These are phyloP conservation scores for Cornus florida DNA, from an alignment of 148 eudicot species.

Conservation along the genomic window DNA sequence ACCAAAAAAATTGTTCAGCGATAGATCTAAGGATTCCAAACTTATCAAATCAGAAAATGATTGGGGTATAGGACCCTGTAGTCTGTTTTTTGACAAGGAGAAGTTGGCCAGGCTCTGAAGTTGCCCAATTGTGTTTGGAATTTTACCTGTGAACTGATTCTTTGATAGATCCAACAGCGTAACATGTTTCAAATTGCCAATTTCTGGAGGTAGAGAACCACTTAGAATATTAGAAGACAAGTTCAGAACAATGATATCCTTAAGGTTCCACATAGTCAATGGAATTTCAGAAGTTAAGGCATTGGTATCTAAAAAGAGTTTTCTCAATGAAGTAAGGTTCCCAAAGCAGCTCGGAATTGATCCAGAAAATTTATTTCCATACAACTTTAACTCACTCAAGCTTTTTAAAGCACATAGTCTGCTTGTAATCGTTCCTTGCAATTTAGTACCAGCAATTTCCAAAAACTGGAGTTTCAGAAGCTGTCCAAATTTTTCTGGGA, in stretches of 20 bases:
- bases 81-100: neutral
- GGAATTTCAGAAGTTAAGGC: neutral
- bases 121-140: too few relatives aligned
- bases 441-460: too few relatives aligned
- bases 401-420: neutral
- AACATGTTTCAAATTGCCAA: neutral
- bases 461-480: neutral
- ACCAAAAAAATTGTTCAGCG: neutral
- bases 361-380: neutral
- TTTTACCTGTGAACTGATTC: neutral
- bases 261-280: neutral
- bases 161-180: neutral
- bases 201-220: neutral
- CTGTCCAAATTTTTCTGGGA: neutral
- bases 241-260: neutral
- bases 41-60: neutral
- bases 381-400: neutral
- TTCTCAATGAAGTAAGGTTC: neutral
- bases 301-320: neutral
- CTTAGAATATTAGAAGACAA: neutral
- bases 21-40: neutral
- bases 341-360: neutral
- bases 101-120: neutral
- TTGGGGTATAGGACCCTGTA: neutral
- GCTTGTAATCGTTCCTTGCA: neutral